Conservation (phyloP, 305 asterid genomes). For the Fraxinus xanthoxyloides region DNA sequence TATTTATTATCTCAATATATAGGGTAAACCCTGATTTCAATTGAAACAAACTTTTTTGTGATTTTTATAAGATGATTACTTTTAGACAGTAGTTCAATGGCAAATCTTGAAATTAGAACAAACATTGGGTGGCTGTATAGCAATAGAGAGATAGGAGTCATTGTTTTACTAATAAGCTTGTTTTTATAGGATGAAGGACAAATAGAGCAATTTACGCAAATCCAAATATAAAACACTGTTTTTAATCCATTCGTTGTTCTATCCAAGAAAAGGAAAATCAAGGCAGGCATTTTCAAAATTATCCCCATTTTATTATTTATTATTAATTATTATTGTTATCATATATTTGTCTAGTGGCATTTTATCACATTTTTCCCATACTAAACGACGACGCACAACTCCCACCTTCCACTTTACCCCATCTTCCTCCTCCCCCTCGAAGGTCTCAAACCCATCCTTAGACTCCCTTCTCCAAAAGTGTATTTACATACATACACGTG, state of each 20-base stretch:
- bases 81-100: no score
- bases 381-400: neutral
- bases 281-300: neutral
- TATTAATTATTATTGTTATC: no score
- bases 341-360: neutral
- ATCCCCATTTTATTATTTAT: neutral
- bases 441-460: conserved; percentile 24
- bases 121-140: no score
- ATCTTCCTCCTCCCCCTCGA: neutral
- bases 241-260: no score
- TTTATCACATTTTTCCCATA: neutral
- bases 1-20: no score
- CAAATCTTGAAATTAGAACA: no score
- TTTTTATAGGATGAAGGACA: neutral
- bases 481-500: conserved; percentile 29
- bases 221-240: neutral
- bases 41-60: no score
- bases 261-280: neutral
- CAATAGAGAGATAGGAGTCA: no score
- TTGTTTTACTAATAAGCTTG: no score
- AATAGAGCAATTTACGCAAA: neutral
- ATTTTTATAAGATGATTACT: no score
- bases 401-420: neutral
- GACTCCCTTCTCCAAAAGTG: conserved; percentile 7
- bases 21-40: no score